Evolutionary conservation across 495 filamentous ascomycete genomes (phyloP).

Genomic region (Penicillium angulare): DNA sequence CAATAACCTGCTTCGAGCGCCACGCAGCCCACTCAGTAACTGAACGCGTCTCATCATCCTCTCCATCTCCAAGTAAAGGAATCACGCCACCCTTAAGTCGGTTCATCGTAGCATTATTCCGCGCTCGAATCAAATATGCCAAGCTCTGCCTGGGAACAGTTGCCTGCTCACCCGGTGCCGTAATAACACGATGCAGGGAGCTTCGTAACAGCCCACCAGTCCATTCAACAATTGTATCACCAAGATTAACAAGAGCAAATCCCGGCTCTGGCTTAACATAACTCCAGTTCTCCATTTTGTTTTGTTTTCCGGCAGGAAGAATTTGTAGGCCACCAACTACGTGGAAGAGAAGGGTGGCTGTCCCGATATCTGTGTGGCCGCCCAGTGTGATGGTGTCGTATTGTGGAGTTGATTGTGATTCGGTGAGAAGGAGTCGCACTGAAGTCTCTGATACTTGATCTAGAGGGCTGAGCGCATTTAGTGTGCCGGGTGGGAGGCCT

Average conservation of each 20-base stretch:
- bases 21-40: constrained; percentile 8
- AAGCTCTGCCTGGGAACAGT: constrained; percentile 24
- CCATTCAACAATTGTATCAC: constrained; percentile 39
- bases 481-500: not conserved
- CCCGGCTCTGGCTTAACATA: constrained; percentile 32
- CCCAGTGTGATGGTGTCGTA: constrained; percentile 1
- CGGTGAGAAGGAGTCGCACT: constrained; percentile 1
- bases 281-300: constrained; percentile 21
- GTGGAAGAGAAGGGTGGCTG: constrained; percentile 35
- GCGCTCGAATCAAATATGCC: constrained; percentile 32
- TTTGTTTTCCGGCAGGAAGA: constrained; percentile 8
- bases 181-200: constrained; percentile 35
- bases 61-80: not conserved
- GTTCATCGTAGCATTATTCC: constrained; percentile 14
- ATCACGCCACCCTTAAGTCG: constrained; percentile 8
- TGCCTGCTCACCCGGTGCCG: constrained; percentile 35
- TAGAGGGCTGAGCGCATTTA: not conserved
- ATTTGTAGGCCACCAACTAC: constrained; percentile 33
- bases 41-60: constrained; percentile 4
- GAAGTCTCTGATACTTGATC: constrained; percentile 1
- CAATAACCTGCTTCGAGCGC: constrained; percentile 2
- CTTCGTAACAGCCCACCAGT: constrained; percentile 34
- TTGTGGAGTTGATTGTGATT: constrained; percentile 2
- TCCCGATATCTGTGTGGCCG: constrained; percentile 31
- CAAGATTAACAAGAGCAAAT: constrained; percentile 39